Base-by-base conservation (phyloP, 2,329 filamentous ascomycete species). In the Ilyonectria destructans region DNA sequence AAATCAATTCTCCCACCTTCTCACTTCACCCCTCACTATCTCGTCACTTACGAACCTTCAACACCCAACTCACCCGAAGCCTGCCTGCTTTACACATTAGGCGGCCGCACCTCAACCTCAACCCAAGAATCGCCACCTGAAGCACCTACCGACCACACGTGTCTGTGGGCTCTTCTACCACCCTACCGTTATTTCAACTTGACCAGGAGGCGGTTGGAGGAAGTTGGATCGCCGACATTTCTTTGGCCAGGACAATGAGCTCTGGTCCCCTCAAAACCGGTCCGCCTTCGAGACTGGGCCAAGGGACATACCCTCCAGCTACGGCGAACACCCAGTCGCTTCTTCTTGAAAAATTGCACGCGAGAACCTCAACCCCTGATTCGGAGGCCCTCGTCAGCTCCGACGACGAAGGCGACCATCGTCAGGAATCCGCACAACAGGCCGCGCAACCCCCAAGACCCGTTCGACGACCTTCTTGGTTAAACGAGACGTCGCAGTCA, bases 331-430 rank as follows among this genome's bases (percentile, higher is more conserved):
- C 86, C 75, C 90, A 92, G 67, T 89, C 90, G 45, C 84, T 91
- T 45, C 83, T 93, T 55, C 86, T 94, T 37, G 93, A 96, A 58
- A 96, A 95, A 80, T 86, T 92, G 57, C 92, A 93, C 76, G 88
- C 91, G 63, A 90, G 95, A 75, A 92, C 93, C 61, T 95, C 94
- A 8, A 98, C 96, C 1, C 96, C 96, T 23, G 96, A 98, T 79
- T 98, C 95, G 4, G 96, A 98, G 79, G 96, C 94, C 58, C 85
- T 98, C 67, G 95, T 93, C 59, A 98, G 96, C 73, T 98, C 95
- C 13, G 96, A 98, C 80, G 96, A 98, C 80, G 96, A 99, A 81
- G 88, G 85, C 65, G 93, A 97, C 68, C 87, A 90, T 78, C 86
- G 88, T 72, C 86, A 89, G 73, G 88, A 87, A 65, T 80, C 78